These are phyloP conservation scores for Euphorbia schlechtendalii DNA, from an alignment of 441 rosid species.

Conservation along the genomic window DNA sequence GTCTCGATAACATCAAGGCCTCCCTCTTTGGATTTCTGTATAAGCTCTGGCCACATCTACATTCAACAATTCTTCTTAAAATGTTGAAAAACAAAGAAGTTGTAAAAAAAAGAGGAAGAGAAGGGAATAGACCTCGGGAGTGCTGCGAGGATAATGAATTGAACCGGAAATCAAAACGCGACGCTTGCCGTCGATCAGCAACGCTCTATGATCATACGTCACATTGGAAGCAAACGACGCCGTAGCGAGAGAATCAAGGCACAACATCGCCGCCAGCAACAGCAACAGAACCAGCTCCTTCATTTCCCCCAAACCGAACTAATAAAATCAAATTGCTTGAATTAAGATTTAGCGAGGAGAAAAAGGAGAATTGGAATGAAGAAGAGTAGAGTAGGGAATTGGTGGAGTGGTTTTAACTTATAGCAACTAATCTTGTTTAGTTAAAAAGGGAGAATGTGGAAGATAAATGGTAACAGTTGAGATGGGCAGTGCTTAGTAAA, in stretches of 20 bases:
- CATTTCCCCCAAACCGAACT: not conserved
- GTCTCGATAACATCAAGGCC: slow-evolving; percentile 91
- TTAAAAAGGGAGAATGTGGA: not conserved
- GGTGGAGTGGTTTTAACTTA: not conserved
- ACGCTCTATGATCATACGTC: slow-evolving; percentile 70
- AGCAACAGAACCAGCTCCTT: slow-evolving; percentile 19
- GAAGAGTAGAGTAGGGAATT: too few relatives aligned
- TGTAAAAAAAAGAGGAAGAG: not conserved
- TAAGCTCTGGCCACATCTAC: slow-evolving; percentile 95
- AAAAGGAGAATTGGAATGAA: not conserved
- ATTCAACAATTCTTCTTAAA: not conserved
- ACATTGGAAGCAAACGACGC: slow-evolving; percentile 50
- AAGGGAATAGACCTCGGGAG: slow-evolving; percentile 50
- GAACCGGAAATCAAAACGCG: slow-evolving; percentile 80
- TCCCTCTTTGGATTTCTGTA: slow-evolving; percentile 95
- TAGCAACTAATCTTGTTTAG: too few relatives aligned
- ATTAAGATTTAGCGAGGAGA: not conserved
- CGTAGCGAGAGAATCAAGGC: slow-evolving; percentile 15
- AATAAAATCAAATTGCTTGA: not conserved
- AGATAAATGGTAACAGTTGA: too few relatives aligned
- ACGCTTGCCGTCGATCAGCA: slow-evolving; percentile 70
- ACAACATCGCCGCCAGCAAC: slow-evolving; percentile 14
- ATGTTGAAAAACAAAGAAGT: not conserved
- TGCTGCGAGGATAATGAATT: slow-evolving; percentile 93
- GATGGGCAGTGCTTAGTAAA: too few relatives aligned